Evolutionary conservation across 2,329 filamentous ascomycete species (phyloP).

Genomic region (Leptosphaerulina australis): DNA sequence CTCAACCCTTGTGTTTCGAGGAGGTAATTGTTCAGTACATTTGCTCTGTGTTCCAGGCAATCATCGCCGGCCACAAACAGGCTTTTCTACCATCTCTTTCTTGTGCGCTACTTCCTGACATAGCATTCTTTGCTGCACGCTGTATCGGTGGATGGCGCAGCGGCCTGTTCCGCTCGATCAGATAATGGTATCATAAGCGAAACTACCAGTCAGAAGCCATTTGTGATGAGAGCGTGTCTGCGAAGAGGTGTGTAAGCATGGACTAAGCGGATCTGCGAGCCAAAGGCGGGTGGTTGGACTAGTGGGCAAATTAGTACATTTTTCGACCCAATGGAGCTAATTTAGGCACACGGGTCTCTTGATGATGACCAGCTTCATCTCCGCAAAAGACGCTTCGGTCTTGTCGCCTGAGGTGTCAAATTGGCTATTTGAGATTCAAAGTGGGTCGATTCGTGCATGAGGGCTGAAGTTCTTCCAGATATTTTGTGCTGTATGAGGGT

Average conservation of each 20-base stretch:
- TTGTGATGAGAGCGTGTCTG: not conserved
- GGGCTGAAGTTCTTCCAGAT: not conserved
- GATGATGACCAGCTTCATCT: conserved; percentile 11
- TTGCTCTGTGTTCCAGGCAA: too few species aligned
- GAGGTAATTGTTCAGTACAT: too few species aligned
- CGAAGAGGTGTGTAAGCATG: conserved; percentile 36
- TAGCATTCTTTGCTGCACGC: not conserved
- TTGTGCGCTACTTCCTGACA: not conserved
- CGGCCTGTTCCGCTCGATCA: not conserved
- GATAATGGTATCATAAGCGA: not conserved
- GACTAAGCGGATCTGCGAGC: conserved; percentile 27
- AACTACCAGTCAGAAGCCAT: not conserved
- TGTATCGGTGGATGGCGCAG: too few species aligned
- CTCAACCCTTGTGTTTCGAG: too few species aligned
- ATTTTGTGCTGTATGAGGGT: conserved; percentile 26
- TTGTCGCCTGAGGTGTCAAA: too few species aligned
- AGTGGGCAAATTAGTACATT: conserved; percentile 35
- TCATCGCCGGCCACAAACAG: too few species aligned
- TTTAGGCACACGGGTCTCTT: conserved; percentile 21
- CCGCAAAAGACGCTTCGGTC: not conserved
- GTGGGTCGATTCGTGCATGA: not conserved
- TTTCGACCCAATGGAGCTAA: conserved; percentile 25
- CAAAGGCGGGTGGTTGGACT: conserved; percentile 25
- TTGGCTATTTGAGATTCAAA: too few species aligned
- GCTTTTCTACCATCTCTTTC: not conserved